Conservation (phyloP, 2,329 filamentous ascomycete genomes). For the Aspergillus caelatus region DNA sequence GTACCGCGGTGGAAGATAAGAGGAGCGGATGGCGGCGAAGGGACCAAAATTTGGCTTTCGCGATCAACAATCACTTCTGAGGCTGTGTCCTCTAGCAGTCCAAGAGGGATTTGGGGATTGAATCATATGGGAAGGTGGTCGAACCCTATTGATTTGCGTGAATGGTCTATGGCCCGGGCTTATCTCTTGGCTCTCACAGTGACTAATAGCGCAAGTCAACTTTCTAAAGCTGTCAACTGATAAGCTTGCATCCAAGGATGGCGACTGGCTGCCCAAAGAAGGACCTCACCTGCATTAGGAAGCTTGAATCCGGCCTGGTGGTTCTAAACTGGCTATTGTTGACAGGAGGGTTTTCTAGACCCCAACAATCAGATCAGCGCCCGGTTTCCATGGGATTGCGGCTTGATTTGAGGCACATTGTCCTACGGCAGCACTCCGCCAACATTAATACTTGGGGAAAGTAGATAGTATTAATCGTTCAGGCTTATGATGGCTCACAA, state of each 20-base stretch:
- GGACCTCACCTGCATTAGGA: not conserved
- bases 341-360: not conserved
- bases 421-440: not conserved
- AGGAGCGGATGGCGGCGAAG: not conserved
- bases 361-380: not conserved
- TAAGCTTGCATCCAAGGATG: conserved; percentile 10
- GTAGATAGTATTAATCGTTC: not conserved
- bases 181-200: conserved; percentile 10
- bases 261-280: not conserved
- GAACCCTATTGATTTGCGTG: not conserved
- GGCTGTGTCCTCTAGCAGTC: not conserved
- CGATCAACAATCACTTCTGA: not conserved
- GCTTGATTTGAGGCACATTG: not conserved
- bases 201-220: conserved; percentile 8
- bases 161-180: conserved; percentile 4
- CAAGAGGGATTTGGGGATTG: not conserved
- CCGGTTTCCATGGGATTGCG: not conserved
- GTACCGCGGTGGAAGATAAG: not conserved
- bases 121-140: not conserved
- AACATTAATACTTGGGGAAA: not conserved
- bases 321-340: not conserved
- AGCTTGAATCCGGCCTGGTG: not conserved
- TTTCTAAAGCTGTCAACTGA: conserved; percentile 14
- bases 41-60: not conserved
- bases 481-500: conserved; percentile 8